phyloP scores from a whole-genome alignment of 768 basidiomycete species.

The Cyclocybe aegerita region DNA sequence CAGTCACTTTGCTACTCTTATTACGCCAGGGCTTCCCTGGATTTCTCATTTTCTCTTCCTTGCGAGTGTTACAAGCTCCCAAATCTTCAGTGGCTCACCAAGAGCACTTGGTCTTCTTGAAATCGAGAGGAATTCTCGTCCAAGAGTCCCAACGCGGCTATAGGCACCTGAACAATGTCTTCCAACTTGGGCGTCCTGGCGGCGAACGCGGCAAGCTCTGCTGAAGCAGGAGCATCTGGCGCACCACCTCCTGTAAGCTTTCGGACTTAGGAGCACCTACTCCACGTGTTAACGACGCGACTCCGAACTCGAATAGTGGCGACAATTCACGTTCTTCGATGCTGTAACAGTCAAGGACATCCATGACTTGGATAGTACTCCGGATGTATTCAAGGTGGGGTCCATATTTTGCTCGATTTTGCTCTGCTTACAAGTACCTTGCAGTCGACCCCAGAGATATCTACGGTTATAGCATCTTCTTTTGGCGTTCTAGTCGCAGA shows the following conservation, averaged over 20 bases:
- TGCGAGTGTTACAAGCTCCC: too few relatives aligned
- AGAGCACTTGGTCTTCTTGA: background rate
- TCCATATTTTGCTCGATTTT: background rate
- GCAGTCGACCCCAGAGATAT: constrained; percentile 71
- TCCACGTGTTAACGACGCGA: constrained; percentile 2
- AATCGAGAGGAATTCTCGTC: background rate
- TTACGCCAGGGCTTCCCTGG: too few relatives aligned
- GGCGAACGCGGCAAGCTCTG: constrained; percentile 21
- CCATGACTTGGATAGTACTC: constrained; percentile 71
- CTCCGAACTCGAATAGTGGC: constrained; percentile 51
- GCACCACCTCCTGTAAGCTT: constrained; percentile 33
- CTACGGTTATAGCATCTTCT: constrained; percentile 61
- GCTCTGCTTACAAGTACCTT: background rate
- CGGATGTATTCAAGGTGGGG: constrained; percentile 75
- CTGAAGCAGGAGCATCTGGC: constrained; percentile 21
- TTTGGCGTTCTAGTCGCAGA: constrained; percentile 78
- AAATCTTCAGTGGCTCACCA: too few relatives aligned
- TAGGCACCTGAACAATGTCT: constrained; percentile 20
- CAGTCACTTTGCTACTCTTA: too few relatives aligned
- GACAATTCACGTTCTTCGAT: constrained; percentile 91
- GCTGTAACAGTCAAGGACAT: constrained; percentile 72
- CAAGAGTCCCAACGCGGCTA: background rate
- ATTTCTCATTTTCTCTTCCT: too few relatives aligned
- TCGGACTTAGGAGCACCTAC: background rate
- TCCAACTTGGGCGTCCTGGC: constrained; percentile 25